A percentile compares a stretch with the other conserved stretches of the same genome.
Evolutionary conservation across 2,329 filamentous ascomycete genomes (phyloP).

Genomic region (Cladophialophora bantiana): DNA sequence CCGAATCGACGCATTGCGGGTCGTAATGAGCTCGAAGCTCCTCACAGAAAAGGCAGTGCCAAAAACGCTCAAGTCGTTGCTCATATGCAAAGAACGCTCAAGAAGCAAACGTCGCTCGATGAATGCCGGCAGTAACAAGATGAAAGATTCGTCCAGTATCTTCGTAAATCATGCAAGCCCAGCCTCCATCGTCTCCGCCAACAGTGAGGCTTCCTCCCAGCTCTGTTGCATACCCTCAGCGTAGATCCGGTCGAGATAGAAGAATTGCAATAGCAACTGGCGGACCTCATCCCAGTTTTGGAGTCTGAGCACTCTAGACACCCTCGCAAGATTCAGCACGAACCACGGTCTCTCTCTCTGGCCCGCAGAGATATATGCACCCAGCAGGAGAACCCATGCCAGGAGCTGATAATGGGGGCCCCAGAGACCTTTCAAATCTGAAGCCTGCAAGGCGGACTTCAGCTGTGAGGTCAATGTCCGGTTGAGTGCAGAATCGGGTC

Average conservation of each 20-base stretch:
- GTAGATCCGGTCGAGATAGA: conserved; percentile 31
- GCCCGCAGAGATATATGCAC: conserved; percentile 25
- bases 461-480: conserved; percentile 27
- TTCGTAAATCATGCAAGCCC: not conserved
- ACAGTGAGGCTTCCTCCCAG: conserved; percentile 28
- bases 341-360: conserved; percentile 29
- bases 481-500: conserved; percentile 27
- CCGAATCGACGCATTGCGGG: not conserved
- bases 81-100: conserved; percentile 12
- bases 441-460: conserved; percentile 25
- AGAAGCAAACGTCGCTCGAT: not conserved
- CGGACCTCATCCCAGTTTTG: conserved; percentile 24
- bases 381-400: conserved; percentile 26
- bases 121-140: not conserved
- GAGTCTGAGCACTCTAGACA: conserved; percentile 21
- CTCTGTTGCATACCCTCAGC: conserved; percentile 25
- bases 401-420: conserved; percentile 23
- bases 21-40: not conserved
- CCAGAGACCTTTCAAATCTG: conserved; percentile 26
- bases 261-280: conserved; percentile 20
- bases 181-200: conserved; percentile 25
- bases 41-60: not conserved
- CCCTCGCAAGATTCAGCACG: conserved; percentile 26
- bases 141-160: not conserved
- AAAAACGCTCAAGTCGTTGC: not conserved